Percentiles rank a stretch among this genome's conserved stretches.
phyloP scores from a whole-genome alignment of 345 rosid species.

The Salix purpurea region DNA sequence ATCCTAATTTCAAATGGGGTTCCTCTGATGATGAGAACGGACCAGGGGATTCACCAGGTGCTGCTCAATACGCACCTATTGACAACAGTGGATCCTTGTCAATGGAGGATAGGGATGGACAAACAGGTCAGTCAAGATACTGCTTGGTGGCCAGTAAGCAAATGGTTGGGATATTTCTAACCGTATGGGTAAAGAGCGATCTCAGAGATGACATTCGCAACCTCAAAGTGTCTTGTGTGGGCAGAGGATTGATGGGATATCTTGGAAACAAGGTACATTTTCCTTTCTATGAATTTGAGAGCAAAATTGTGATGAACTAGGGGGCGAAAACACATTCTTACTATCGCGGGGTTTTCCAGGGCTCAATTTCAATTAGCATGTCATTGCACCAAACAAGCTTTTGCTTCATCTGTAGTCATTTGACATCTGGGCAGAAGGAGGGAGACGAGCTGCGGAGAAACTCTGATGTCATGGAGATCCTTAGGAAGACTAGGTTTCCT shows the following conservation, averaged over 20 bases:
- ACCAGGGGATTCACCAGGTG: constrained; percentile 52
- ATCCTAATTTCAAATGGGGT: constrained; percentile 56
- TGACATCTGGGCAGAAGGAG: constrained; percentile 96
- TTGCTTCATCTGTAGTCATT: constrained; percentile 95
- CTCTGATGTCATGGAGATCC: constrained; percentile 94
- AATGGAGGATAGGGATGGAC: constrained; percentile 52
- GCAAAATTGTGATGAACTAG: constrained; percentile 7
- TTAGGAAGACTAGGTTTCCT: constrained; percentile 93
- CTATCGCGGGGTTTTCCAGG: constrained; percentile 48
- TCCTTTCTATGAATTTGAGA: constrained; percentile 11
- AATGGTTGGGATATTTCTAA: constrained; percentile 94
- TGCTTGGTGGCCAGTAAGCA: constrained; percentile 93
- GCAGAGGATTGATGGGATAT: constrained; percentile 99
- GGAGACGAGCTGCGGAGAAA: constrained; percentile 92
- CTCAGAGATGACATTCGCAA: constrained; percentile 64
- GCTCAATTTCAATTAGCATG: constrained; percentile 97
- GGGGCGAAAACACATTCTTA: neutral
- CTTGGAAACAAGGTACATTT: constrained; percentile 87
- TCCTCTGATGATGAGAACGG: constrained; percentile 85
- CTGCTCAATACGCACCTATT: constrained; percentile 41
- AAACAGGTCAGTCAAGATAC: constrained; percentile 52
- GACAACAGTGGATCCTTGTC: constrained; percentile 44
- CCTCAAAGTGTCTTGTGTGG: constrained; percentile 93
- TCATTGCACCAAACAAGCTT: constrained; percentile 88
- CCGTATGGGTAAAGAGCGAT: constrained; percentile 88